phyloP scores from a whole-genome alignment of 2,329 filamentous ascomycete species.

The Chaetomium sp. region DNA sequence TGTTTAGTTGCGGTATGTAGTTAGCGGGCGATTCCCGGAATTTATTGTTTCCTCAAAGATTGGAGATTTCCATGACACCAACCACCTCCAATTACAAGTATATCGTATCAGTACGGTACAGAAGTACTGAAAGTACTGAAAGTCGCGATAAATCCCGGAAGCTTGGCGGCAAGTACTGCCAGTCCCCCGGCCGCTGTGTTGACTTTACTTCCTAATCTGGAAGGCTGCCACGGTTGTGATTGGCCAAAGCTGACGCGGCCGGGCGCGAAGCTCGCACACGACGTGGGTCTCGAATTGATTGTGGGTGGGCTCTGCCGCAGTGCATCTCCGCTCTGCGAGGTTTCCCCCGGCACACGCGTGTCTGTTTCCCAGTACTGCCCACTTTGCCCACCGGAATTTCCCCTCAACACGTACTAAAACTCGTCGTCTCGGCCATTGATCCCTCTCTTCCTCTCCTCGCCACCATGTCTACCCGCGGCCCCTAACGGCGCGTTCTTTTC shows the following conservation, averaged over 20 bases:
- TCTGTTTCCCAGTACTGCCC: no score
- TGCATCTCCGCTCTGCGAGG: neutral
- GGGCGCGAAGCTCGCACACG: slow-evolving; percentile 8
- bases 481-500: neutral
- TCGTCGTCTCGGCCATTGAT: neutral
- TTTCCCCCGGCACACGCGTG: neutral
- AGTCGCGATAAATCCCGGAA: neutral
- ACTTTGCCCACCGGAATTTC: neutral
- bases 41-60: no score
- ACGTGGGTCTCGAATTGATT: slow-evolving; percentile 14
- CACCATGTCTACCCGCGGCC: neutral
- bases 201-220: slow-evolving; percentile 22
- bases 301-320: slow-evolving; percentile 10
- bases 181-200: slow-evolving; percentile 14
- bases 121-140: neutral
- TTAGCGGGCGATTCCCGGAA: no score
- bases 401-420: slow-evolving; percentile 5
- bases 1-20: no score
- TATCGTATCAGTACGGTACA: neutral
- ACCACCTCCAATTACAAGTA: no score
- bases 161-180: neutral
- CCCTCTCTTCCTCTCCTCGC: neutral
- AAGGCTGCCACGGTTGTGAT: neutral
- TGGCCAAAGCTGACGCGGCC: slow-evolving; percentile 16
- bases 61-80: no score